These are phyloP conservation scores for Acephala macrosclerotiorum DNA, from an alignment of 2,329 filamentous ascomycete species.

Conservation along the genomic window DNA sequence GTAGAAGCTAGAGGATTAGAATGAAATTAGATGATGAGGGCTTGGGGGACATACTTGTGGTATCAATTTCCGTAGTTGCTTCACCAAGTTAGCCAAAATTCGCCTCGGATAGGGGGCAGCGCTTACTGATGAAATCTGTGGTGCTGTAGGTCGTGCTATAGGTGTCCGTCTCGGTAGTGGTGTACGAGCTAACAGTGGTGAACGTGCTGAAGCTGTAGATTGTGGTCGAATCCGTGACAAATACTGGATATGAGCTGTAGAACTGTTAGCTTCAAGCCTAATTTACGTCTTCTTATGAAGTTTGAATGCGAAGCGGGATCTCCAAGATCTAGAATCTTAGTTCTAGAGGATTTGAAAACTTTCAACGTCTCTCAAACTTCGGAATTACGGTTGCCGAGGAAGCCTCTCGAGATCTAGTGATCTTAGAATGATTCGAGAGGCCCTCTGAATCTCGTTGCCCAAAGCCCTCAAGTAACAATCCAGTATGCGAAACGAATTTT, in stretches of 20 bases:
- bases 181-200: slow-evolving; percentile 25
- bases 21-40: neutral
- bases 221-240: slow-evolving; percentile 19
- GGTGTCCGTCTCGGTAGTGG: slow-evolving; percentile 4
- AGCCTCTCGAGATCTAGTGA: neutral
- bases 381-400: neutral
- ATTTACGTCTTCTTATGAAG: neutral
- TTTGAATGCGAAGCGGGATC: neutral
- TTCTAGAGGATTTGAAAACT: neutral
- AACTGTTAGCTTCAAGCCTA: slow-evolving; percentile 1
- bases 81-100: slow-evolving; percentile 12
- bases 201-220: slow-evolving; percentile 29
- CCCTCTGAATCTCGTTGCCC: neutral
- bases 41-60: slow-evolving; percentile 6
- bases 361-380: neutral
- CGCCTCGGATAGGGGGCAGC: neutral
- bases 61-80: slow-evolving; percentile 17
- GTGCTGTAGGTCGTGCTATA: neutral
- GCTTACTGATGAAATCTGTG: slow-evolving; percentile 21
- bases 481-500: neutral
- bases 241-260: slow-evolving; percentile 20
- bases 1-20: slow-evolving; percentile 18
- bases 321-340: neutral
- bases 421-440: neutral
- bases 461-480: neutral